Conservation (phyloP, 208 protist genomes). For the Crithidia thermophila region DNA sequence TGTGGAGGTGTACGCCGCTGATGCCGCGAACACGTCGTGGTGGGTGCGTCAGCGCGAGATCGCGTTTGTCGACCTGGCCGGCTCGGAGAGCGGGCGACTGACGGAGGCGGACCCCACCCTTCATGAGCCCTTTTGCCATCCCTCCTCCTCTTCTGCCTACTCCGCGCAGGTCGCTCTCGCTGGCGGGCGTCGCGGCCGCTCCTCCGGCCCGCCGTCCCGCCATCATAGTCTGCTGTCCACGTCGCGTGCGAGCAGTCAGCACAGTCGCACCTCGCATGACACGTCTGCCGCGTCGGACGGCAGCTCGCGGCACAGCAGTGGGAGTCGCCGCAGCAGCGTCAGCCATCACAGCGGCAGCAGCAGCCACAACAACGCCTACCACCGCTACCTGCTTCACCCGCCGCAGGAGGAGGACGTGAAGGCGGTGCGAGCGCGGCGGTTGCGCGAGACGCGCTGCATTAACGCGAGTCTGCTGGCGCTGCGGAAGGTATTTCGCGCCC, state of each 20-base stretch:
- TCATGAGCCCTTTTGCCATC: background rate
- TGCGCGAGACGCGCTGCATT: slow-evolving; percentile 65
- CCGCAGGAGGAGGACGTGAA: slow-evolving; percentile 16
- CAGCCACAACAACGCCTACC: background rate
- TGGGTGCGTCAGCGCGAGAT: slow-evolving; percentile 37
- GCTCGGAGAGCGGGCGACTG: slow-evolving; percentile 53
- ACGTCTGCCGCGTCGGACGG: slow-evolving; percentile 6
- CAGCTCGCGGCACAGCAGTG: slow-evolving; percentile 4
- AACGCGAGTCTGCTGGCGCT: slow-evolving; percentile 86
- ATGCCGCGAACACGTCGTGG: background rate
- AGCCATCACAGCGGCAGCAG: background rate
- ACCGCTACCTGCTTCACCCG: slow-evolving; percentile 23
- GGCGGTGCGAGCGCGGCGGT: slow-evolving; percentile 33
- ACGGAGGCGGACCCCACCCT: slow-evolving; percentile 10
- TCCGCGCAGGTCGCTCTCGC: background rate
- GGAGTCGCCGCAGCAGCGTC: slow-evolving; percentile 1
- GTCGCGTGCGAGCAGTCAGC: slow-evolving; percentile 26
- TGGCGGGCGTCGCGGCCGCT: background rate
- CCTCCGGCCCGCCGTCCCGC: background rate
- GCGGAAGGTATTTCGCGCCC: slow-evolving; percentile 72
- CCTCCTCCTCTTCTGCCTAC: background rate
- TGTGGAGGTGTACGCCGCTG: slow-evolving; percentile 29
- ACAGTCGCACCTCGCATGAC: slow-evolving; percentile 18
- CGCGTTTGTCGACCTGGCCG: slow-evolving; percentile 70
- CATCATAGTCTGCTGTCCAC: background rate